phyloP scores from a whole-genome alignment of 768 basidiomycete genomes.

The Russula brevipes region DNA sequence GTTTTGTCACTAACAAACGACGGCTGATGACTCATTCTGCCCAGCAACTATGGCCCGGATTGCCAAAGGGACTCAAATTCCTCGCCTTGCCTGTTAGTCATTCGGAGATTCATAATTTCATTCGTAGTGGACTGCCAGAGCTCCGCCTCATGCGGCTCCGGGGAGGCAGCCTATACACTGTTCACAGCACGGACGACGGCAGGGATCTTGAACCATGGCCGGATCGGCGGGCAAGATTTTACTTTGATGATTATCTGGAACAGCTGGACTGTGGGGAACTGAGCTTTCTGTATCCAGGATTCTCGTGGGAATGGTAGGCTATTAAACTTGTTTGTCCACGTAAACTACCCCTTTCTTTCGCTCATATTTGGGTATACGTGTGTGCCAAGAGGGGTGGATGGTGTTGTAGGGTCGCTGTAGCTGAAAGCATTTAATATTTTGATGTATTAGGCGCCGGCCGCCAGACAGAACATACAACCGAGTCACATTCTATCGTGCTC shows the following conservation, averaged over 20 bases:
- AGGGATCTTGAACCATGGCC: conserved; percentile 18
- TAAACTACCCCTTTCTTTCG: too few relatives aligned
- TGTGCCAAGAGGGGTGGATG: too few relatives aligned
- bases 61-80: conserved; percentile 28
- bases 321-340: neutral
- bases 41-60: conserved; percentile 16
- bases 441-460: too few relatives aligned
- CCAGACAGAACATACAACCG: too few relatives aligned
- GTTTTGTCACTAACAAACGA: conserved; percentile 29
- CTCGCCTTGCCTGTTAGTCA: conserved; percentile 27
- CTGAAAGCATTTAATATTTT: too few relatives aligned
- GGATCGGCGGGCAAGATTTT: conserved; percentile 9
- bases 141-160: conserved; percentile 15
- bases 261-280: conserved; percentile 16
- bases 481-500: neutral
- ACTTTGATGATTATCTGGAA: conserved; percentile 19
- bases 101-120: neutral
- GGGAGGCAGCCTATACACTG: conserved; percentile 5
- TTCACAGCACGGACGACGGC: neutral
- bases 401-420: too few relatives aligned
- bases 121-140: conserved; percentile 1
- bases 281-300: conserved; percentile 4
- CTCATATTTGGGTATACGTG: neutral
- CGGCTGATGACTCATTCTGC: conserved; percentile 27
- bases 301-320: conserved; percentile 15